Percentiles rank a stretch among this genome's conserved stretches.
phyloP scores from a whole-genome alignment of 2,329 filamentous ascomycete genomes.

The Bipolaris cookei region DNA sequence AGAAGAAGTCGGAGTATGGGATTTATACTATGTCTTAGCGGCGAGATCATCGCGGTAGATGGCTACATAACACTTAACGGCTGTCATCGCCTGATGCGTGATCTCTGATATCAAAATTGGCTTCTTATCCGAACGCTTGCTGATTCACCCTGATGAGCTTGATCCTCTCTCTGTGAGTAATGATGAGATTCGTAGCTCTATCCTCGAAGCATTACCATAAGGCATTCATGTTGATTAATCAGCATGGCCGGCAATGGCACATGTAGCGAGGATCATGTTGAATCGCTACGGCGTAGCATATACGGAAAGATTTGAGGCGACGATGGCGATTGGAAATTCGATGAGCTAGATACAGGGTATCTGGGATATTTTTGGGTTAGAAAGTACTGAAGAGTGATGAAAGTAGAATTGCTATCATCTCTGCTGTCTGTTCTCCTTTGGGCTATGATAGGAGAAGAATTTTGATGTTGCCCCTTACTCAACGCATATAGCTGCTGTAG shows the following conservation, averaged over 20 bases:
- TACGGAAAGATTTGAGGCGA: background rate
- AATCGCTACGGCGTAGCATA: background rate
- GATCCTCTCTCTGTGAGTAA: background rate
- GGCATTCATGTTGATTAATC: background rate
- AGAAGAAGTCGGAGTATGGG: background rate
- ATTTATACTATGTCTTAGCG: background rate
- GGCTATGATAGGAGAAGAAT: no score
- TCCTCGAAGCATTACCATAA: conserved; percentile 5
- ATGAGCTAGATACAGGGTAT: background rate
- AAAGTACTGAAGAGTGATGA: background rate
- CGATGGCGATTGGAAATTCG: background rate
- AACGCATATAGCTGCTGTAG: no score
- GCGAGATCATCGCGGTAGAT: conserved; percentile 10
- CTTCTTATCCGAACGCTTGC: background rate
- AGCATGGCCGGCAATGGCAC: background rate
- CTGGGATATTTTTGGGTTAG: background rate
- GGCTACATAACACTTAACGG: background rate
- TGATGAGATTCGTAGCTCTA: background rate
- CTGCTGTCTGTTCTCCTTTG: no score
- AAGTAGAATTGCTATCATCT: background rate
- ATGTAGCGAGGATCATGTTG: conserved; percentile 3
- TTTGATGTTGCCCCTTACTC: no score
- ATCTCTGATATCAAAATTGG: conserved; percentile 9
- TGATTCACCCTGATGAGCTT: background rate
- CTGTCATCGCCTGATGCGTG: conserved; percentile 1